A percentile compares a stretch with the other conserved stretches of the same genome.
Evolutionary conservation across 345 rosid species (phyloP).

Genomic region (Arabis hirsuta): DNA sequence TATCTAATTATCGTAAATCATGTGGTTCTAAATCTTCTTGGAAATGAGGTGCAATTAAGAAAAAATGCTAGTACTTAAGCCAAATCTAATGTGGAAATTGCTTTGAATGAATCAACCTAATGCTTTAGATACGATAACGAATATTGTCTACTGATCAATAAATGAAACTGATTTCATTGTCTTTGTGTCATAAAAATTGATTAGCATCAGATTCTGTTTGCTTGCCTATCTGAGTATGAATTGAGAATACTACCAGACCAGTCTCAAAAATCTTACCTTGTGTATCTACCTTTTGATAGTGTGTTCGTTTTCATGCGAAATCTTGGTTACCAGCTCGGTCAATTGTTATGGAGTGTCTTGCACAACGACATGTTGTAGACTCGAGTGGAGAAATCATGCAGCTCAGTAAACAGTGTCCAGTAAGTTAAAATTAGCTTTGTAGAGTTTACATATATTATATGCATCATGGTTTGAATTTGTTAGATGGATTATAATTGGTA

Average conservation of each 20-base stretch:
- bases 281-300: constrained; percentile 47
- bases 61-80: not conserved
- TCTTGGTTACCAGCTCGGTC: constrained; percentile 93
- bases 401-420: constrained; percentile 68
- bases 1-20: not conserved
- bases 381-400: constrained; percentile 85
- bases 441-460: not conserved
- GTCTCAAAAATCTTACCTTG: not conserved
- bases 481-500: not conserved
- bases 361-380: constrained; percentile 56
- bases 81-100: not conserved
- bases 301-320: constrained; percentile 64
- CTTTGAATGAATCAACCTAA: constrained; percentile 1
- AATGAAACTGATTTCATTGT: not conserved
- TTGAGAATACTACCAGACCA: not conserved
- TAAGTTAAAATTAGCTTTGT: constrained; percentile 46
- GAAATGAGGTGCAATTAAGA: not conserved
- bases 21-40: not conserved
- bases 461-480: not conserved
- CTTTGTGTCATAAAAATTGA: not conserved
- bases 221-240: constrained; percentile 1
- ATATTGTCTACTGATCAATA: not conserved
- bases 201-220: constrained; percentile 1
- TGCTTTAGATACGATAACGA: not conserved
- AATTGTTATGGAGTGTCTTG: constrained; percentile 71